phyloP scores from a whole-genome alignment of 306 rosid species.

The Cucumis cinereus region DNA sequence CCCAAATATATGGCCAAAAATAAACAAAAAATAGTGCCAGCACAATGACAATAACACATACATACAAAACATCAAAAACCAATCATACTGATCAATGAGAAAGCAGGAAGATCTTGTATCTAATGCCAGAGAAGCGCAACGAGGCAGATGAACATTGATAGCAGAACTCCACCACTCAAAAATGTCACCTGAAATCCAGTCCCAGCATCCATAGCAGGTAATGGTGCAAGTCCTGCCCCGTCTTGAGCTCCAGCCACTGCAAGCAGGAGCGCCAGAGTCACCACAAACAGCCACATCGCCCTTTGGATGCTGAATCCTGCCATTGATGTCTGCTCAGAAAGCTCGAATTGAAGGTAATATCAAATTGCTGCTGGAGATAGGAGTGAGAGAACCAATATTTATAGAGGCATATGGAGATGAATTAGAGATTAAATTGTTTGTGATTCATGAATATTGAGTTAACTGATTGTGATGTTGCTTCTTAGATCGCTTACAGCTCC shows the following conservation, averaged over 20 bases:
- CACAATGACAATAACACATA: background rate
- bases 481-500: conserved; percentile 3
- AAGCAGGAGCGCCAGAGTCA: conserved; percentile 17
- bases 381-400: background rate
- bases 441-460: conserved; percentile 1
- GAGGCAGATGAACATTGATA: conserved; percentile 27
- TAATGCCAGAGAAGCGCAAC: conserved; percentile 21
- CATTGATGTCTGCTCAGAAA: background rate
- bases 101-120: conserved; percentile 4
- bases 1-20: background rate
- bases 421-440: background rate
- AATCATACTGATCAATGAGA: background rate
- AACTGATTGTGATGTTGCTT: conserved; percentile 5
- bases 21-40: background rate
- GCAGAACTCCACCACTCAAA: conserved; percentile 16
- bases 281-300: background rate
- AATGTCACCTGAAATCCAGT: conserved; percentile 28
- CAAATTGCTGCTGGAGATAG: background rate
- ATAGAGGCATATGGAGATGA: conserved; percentile 1
- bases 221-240: conserved; percentile 27
- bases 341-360: background rate
- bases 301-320: background rate
- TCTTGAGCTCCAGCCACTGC: conserved; percentile 20
- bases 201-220: conserved; percentile 32
- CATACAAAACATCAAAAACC: background rate